Evolutionary conservation across 371 early-diverging fungal species (phyloP).

Genomic region (Saksenaea oblongispora): DNA sequence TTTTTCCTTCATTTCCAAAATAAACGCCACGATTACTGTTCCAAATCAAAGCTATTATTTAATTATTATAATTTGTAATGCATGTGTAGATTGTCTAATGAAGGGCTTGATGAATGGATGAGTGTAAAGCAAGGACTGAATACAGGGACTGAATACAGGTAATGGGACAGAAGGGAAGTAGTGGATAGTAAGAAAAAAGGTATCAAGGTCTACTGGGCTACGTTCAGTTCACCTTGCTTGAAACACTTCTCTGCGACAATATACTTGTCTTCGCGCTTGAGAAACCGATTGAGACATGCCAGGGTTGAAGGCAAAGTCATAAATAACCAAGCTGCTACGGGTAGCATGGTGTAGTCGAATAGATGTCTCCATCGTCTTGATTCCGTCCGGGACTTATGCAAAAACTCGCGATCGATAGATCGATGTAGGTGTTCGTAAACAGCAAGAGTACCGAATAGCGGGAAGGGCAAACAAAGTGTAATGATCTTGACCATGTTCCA

Average conservation of each 20-base stretch:
- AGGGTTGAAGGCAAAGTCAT: conserved; percentile 58
- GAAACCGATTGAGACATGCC: conserved; percentile 49
- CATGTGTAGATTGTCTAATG: not conserved
- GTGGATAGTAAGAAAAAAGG: not conserved
- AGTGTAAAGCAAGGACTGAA: not conserved
- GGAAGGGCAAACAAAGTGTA: conserved; percentile 48
- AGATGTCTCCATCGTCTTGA: conserved; percentile 40
- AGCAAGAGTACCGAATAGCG: conserved; percentile 46
- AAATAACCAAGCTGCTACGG: conserved; percentile 54
- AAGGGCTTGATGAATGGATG: not conserved
- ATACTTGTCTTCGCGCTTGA: conserved; percentile 43
- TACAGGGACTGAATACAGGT: not conserved
- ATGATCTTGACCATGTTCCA: conserved; percentile 50
- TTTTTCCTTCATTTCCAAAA: not conserved
- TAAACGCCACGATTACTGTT: not conserved
- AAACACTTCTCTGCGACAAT: conserved; percentile 54
- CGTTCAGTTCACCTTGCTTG: conserved; percentile 13
- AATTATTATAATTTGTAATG: not conserved
- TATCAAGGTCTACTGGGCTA: not conserved
- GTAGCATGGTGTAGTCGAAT: conserved; percentile 49
- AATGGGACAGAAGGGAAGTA: not conserved
- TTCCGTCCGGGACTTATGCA: conserved; percentile 37
- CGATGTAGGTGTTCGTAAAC: conserved; percentile 54
- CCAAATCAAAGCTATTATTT: not conserved
- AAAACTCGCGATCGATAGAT: conserved; percentile 44